These are phyloP conservation scores for Urtica urens DNA, from an alignment of 306 rosid species.

Conservation along the genomic window DNA sequence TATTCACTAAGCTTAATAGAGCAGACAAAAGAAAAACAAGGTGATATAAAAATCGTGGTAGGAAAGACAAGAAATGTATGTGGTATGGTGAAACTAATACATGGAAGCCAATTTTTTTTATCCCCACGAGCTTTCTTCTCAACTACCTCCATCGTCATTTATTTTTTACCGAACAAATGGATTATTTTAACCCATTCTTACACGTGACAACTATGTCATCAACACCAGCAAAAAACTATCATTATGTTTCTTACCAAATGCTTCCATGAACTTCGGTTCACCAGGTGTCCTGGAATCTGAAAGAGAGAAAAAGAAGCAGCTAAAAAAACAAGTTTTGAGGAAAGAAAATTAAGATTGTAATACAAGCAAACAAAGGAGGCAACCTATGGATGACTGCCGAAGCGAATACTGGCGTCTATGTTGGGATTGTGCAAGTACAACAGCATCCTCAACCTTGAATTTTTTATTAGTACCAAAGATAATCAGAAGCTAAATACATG, in stretches of 20 bases:
- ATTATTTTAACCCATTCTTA: too few species aligned
- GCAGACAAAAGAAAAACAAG: too few species aligned
- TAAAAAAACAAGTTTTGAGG: not conserved
- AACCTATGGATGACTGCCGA: constrained; percentile 54
- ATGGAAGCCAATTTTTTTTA: too few species aligned
- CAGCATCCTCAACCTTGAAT: constrained; percentile 90
- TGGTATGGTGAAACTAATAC: too few species aligned
- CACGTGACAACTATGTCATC: too few species aligned
- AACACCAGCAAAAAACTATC: too few species aligned
- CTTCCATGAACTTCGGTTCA: constrained; percentile 71
- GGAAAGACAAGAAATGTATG: too few species aligned
- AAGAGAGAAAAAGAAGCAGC: constrained; percentile 21
- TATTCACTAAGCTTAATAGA: too few species aligned
- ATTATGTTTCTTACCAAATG: constrained; percentile 54
- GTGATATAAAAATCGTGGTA: too few species aligned
- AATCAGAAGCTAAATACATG: constrained; percentile 7
- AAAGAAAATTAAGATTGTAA: not conserved
- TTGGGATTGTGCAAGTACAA: constrained; percentile 69
- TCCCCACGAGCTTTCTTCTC: too few species aligned
- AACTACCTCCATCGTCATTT: too few species aligned
- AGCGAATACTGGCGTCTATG: constrained; percentile 53
- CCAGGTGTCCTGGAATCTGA: constrained; percentile 77
- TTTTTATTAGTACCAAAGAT: not conserved
- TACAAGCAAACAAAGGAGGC: constrained; percentile 2
- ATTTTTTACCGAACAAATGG: too few species aligned